phyloP scores from a whole-genome alignment of 1,139 yeast genomes.

The Blastobotrys raffinosifermentans region DNA sequence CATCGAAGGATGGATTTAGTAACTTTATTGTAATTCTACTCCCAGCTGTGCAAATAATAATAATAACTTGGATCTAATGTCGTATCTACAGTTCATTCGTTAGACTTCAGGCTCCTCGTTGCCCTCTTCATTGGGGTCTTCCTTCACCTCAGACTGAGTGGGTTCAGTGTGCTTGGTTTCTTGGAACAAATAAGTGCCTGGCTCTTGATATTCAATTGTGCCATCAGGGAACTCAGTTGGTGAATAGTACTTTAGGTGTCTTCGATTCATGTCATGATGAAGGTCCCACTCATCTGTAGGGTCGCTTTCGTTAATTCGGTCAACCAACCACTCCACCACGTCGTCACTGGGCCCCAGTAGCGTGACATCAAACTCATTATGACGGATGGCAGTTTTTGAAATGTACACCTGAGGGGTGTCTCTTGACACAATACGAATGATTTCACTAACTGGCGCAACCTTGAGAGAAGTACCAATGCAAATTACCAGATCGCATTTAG shows the following conservation, averaged over 20 bases:
- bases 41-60: neutral
- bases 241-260: slow-evolving; percentile 11
- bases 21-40: neutral
- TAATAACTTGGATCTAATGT: neutral
- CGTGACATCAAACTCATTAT: slow-evolving; percentile 74
- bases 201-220: slow-evolving; percentile 17
- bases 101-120: neutral
- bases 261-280: slow-evolving; percentile 45
- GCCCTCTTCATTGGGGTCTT: slow-evolving; percentile 3
- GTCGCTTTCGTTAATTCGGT: slow-evolving; percentile 38
- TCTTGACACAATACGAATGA: slow-evolving; percentile 67
- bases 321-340: slow-evolving; percentile 61
- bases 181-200: slow-evolving; percentile 20
- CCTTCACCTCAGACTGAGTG: no score
- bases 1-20: slow-evolving; percentile 63
- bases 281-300: slow-evolving; percentile 46
- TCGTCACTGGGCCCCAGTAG: slow-evolving; percentile 86
- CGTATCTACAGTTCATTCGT: neutral
- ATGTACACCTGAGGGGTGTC: slow-evolving; percentile 78
- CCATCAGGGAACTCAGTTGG: slow-evolving; percentile 19
- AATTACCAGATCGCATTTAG: slow-evolving; percentile 70
- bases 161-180: neutral
- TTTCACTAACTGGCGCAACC: slow-evolving; percentile 94
- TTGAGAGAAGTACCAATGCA: slow-evolving; percentile 92
- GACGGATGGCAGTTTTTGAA: slow-evolving; percentile 73